Evolutionary conservation across 2,329 filamentous ascomycete genomes (phyloP), one percentile per base, ranked within the genome.

Genomic region (Neopestalotiopsis rosae): DNA sequence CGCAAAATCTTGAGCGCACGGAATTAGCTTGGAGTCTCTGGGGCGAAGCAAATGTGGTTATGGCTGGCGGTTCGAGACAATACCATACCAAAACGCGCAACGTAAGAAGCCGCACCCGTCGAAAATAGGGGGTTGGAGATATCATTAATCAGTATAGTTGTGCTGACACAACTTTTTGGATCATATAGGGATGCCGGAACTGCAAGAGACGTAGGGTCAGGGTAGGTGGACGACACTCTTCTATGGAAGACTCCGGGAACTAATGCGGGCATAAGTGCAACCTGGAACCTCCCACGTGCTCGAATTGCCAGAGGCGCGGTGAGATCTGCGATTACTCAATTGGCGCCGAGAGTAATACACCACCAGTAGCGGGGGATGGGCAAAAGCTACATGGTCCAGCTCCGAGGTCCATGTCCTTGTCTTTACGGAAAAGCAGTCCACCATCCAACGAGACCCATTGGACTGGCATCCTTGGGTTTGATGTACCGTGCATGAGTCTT

Each of bases 271-370:
- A 32, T 14, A 24, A 75, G 73, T 75, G 73, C 28, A 73, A 74
- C 66, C 58, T 70, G 4, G 71, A 74, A 65, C 67, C 71, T 9
- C 74, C 74, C 20, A 40, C 69, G 13, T 75, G 73, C 45, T 68
- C 71, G 0, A 74, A 74, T 57, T 75, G 72, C 24, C 66, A 70
- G 58, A 69, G 72, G 52, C 72, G 74, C 20, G 70, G 72, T 52
- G 71, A 75, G 65, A 5, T 34, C 5, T 74, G 74, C 57, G 72
- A 73, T 62, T 75, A 71, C 52, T 57, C 42, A 68, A n/a, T 63
- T 66, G 17, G 40, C 45, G 5, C 10, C 10, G 20, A 17, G 32
- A 42, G 20, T n/a, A 9, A 52, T 17, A 52, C n/a, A 17, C n/a
- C 9, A 17, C 7, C 45, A 2, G 17, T 24, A 7, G 20, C 20